Conservation (phyloP, 1,139 yeast species). For the Yamadazyma spencermartinsiae region DNA sequence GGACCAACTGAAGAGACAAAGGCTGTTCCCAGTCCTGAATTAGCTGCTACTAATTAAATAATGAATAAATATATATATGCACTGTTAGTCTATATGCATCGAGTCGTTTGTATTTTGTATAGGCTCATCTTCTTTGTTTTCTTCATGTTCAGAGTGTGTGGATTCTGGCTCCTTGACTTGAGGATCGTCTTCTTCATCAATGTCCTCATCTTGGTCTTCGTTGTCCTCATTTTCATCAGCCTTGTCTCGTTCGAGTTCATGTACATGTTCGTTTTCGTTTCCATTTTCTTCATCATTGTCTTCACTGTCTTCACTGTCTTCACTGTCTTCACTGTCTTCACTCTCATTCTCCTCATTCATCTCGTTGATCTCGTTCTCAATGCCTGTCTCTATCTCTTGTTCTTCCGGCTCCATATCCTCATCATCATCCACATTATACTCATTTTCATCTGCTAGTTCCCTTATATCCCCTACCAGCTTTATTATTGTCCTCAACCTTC, state of each 20-base stretch:
- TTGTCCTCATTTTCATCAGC: slow-evolving; percentile 6
- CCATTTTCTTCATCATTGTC: neutral
- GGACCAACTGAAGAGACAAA: slow-evolving; percentile 38
- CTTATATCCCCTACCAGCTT: slow-evolving; percentile 23
- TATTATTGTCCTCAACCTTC: slow-evolving; percentile 22
- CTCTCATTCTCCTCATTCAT: slow-evolving; percentile 7
- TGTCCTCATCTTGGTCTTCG: slow-evolving; percentile 6
- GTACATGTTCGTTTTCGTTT: too few relatives aligned
- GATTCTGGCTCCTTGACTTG: slow-evolving; percentile 8
- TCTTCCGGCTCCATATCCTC: slow-evolving; percentile 11
- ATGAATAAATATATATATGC: neutral
- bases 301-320: slow-evolving; percentile 14
- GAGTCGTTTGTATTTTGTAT: slow-evolving; percentile 9
- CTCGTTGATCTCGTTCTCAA: slow-evolving; percentile 1
- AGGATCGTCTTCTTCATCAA: slow-evolving; percentile 12
- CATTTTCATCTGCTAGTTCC: slow-evolving; percentile 15
- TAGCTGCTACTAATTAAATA: slow-evolving; percentile 12
- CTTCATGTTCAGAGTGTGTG: slow-evolving; percentile 8
- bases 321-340: slow-evolving; percentile 14
- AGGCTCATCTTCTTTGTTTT: slow-evolving; percentile 13
- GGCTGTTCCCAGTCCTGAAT: slow-evolving; percentile 12
- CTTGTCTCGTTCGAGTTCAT: too few relatives aligned
- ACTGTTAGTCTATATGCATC: slow-evolving; percentile 3
- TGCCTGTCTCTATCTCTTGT: slow-evolving; percentile 4
- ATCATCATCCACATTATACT: slow-evolving; percentile 11